Evolutionary conservation across 2,329 filamentous ascomycete genomes (phyloP).

Genomic region (Alternaria rosae): DNA sequence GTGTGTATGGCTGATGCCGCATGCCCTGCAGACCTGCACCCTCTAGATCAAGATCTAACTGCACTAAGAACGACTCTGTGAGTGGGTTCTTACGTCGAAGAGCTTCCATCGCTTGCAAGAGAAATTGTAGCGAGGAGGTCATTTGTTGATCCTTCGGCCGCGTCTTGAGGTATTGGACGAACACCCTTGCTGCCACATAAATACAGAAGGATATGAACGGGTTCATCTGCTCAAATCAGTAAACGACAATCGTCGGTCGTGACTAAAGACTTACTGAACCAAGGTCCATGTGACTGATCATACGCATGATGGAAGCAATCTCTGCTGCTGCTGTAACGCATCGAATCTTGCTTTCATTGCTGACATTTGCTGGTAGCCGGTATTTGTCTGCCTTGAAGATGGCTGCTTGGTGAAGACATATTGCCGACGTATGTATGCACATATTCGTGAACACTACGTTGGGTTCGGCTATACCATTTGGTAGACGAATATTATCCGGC

Average conservation of each 20-base stretch:
- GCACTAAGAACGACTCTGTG: slow-evolving; percentile 92
- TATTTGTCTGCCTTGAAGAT: slow-evolving; percentile 98
- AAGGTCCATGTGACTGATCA: slow-evolving; percentile 89
- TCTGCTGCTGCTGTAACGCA: slow-evolving; percentile 94
- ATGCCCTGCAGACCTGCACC: slow-evolving; percentile 63
- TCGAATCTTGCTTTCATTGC: slow-evolving; percentile 87
- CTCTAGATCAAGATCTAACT: slow-evolving; percentile 90
- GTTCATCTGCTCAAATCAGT: slow-evolving; percentile 73
- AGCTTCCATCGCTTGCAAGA: slow-evolving; percentile 88
- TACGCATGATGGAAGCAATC: slow-evolving; percentile 93
- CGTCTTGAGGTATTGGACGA: slow-evolving; percentile 95
- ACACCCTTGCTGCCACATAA: slow-evolving; percentile 93
- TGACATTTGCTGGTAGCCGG: slow-evolving; percentile 75
- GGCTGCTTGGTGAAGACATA: slow-evolving; percentile 96
- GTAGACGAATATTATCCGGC: slow-evolving; percentile 81
- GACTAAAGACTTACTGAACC: slow-evolving; percentile 68
- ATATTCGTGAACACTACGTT: slow-evolving; percentile 96
- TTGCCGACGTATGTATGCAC: slow-evolving; percentile 95
- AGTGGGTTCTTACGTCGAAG: slow-evolving; percentile 87
- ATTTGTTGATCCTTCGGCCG: slow-evolving; percentile 83
- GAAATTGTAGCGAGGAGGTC: slow-evolving; percentile 83
- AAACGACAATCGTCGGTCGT: neutral
- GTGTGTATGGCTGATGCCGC: slow-evolving; percentile 59
- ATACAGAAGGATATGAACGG: slow-evolving; percentile 95
- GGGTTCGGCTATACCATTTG: slow-evolving; percentile 74